Evolutionary conservation across 768 basidiomycete species (phyloP).

Genomic region (Gyrodon lividus): DNA sequence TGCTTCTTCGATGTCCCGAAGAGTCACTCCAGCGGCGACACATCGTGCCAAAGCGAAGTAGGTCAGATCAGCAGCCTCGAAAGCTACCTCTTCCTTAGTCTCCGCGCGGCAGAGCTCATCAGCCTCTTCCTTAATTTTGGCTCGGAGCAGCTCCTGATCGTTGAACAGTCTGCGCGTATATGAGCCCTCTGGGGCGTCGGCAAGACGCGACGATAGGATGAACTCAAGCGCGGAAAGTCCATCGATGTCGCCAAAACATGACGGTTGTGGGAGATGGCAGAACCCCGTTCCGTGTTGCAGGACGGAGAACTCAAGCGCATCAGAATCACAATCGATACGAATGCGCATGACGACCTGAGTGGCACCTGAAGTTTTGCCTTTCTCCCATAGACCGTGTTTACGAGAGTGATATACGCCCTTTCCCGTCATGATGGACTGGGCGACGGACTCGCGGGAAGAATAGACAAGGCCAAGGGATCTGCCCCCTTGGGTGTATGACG

Average conservation of each 20-base stretch:
- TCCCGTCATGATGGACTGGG: slow-evolving; percentile 82
- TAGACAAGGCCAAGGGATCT: slow-evolving; percentile 91
- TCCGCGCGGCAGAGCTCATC: slow-evolving; percentile 90
- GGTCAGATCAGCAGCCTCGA: slow-evolving; percentile 92
- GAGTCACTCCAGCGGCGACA: slow-evolving; percentile 73
- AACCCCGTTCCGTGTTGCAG: slow-evolving; percentile 89
- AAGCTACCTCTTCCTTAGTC: slow-evolving; percentile 79
- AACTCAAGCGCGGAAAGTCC: slow-evolving; percentile 81
- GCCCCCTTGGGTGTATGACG: slow-evolving; percentile 62
- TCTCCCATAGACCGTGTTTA: slow-evolving; percentile 94
- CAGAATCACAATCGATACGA: slow-evolving; percentile 87
- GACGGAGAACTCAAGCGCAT: slow-evolving; percentile 89
- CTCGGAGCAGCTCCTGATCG: slow-evolving; percentile 75
- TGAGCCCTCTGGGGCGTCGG: slow-evolving; percentile 81
- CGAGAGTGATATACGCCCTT: slow-evolving; percentile 96
- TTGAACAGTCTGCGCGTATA: slow-evolving; percentile 88
- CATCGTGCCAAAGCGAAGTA: slow-evolving; percentile 92
- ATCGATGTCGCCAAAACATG: slow-evolving; percentile 84
- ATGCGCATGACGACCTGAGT: slow-evolving; percentile 86
- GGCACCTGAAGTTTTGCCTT: slow-evolving; percentile 95
- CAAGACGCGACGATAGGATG: slow-evolving; percentile 70
- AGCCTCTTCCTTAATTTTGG: slow-evolving; percentile 98
- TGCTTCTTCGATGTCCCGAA: slow-evolving; percentile 80
- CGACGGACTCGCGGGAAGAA: slow-evolving; percentile 83
- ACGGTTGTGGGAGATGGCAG: slow-evolving; percentile 84